A percentile compares a stretch with the other conserved stretches of the same genome.
phyloP scores from a whole-genome alignment of 306 rosid species.

The Trifolium subterraneum region DNA sequence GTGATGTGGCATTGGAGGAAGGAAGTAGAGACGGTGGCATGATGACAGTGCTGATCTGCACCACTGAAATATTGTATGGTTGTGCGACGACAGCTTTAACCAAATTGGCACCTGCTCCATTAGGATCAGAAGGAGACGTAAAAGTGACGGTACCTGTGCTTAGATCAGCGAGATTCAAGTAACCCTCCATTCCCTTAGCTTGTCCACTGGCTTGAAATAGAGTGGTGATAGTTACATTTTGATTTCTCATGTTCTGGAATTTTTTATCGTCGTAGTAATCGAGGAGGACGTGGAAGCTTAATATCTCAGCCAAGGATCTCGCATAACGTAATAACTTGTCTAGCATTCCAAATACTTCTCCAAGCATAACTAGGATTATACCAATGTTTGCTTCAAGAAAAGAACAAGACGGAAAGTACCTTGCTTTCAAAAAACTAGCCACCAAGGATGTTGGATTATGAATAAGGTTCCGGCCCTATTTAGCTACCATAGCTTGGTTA shows the following conservation, averaged over 20 bases:
- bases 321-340: too few relatives aligned
- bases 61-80: conserved; percentile 48
- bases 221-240: conserved; percentile 36
- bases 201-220: conserved; percentile 35
- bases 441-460: too few relatives aligned
- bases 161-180: conserved; percentile 31
- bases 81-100: conserved; percentile 31
- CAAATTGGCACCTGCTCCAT: conserved; percentile 15
- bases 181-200: conserved; percentile 23
- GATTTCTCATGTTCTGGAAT: neutral
- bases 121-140: conserved; percentile 20
- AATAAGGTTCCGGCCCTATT: too few relatives aligned
- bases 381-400: too few relatives aligned
- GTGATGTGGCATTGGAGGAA: neutral
- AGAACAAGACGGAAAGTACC: too few relatives aligned
- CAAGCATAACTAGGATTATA: too few relatives aligned
- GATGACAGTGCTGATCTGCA: conserved; percentile 47
- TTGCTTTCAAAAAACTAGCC: too few relatives aligned
- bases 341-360: too few relatives aligned
- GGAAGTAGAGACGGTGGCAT: conserved; percentile 21
- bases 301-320: too few relatives aligned
- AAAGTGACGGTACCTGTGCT: conserved; percentile 30
- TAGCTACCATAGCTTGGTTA: too few relatives aligned
- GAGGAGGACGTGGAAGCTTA: too few relatives aligned
- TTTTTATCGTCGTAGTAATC: too few relatives aligned